Conservation (phyloP, 768 basidiomycete species). For the Tylopilus vinaceipallidus region DNA sequence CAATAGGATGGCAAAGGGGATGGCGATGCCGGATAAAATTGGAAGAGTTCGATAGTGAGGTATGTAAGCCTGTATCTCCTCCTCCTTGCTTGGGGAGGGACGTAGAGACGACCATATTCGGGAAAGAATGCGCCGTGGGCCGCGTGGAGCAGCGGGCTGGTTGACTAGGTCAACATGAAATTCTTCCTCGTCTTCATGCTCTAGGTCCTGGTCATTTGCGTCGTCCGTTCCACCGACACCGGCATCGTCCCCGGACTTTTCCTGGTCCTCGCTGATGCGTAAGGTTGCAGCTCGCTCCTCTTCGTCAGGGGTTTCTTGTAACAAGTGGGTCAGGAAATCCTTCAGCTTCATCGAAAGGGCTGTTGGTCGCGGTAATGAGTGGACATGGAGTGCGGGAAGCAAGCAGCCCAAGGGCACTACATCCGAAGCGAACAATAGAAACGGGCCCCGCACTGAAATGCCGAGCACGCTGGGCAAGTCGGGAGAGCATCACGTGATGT, state of each 20-base stretch:
- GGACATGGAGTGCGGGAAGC: conserved; percentile 10
- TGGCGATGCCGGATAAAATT: conserved; percentile 63
- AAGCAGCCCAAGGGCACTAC: too few relatives aligned
- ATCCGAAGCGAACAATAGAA: neutral
- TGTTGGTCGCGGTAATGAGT: neutral
- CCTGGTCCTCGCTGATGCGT: neutral
- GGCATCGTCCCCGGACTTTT: neutral
- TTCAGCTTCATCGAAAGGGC: conserved; percentile 15
- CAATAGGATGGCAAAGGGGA: conserved; percentile 78
- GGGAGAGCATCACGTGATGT: conserved; percentile 9
- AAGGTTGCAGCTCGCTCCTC: conserved; percentile 1
- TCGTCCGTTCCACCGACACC: neutral
- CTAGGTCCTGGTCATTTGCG: conserved; percentile 1
- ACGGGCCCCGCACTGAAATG: too few relatives aligned
- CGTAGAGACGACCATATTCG: conserved; percentile 6
- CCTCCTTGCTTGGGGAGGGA: conserved; percentile 23
- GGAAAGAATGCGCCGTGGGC: conserved; percentile 4
- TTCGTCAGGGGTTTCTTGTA: conserved; percentile 17
- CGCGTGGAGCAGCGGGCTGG: neutral
- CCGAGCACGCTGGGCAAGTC: too few relatives aligned
- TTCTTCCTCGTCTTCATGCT: conserved; percentile 14
- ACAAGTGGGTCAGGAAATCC: conserved; percentile 1
- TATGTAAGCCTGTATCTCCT: conserved; percentile 34
- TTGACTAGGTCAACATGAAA: conserved; percentile 2
- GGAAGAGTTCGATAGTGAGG: conserved; percentile 65